These are phyloP conservation scores for Metarhizium brunneum DNA, from an alignment of 2,329 filamentous ascomycete species.

Conservation along the genomic window DNA sequence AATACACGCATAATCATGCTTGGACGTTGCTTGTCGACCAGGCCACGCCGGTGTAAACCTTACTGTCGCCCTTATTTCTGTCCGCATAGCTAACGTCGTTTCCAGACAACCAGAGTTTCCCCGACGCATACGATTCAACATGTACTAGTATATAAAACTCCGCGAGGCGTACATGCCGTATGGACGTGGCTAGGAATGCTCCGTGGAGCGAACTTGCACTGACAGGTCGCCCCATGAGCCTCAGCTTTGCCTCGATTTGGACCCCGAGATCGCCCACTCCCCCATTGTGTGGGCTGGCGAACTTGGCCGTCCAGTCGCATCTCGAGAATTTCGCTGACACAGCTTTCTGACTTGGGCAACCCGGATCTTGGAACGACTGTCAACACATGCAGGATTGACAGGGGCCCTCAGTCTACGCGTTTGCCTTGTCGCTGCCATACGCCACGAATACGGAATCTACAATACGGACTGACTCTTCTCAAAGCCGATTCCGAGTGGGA, in stretches of 20 bases:
- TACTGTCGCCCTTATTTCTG: not conserved
- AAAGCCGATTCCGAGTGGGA: not conserved
- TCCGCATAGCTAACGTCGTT: not conserved
- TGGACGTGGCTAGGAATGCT: no score
- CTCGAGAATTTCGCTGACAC: conserved; percentile 14
- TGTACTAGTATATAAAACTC: not conserved
- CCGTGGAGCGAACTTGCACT: not conserved
- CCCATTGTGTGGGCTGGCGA: conserved; percentile 16
- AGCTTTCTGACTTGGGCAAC: conserved; percentile 8
- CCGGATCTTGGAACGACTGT: conserved; percentile 9
- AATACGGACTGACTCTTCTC: not conserved
- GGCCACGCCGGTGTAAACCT: not conserved
- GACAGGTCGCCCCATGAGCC: conserved; percentile 3
- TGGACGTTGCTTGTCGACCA: not conserved
- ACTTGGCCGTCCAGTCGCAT: conserved; percentile 23
- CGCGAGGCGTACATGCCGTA: no score
- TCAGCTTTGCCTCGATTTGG: conserved; percentile 14
- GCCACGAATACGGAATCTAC: not conserved
- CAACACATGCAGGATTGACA: conserved; percentile 10
- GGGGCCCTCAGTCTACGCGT: conserved; percentile 1
- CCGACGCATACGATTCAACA: not conserved
- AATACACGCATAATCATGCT: not conserved
- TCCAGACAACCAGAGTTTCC: not conserved
- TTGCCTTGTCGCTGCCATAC: not conserved
- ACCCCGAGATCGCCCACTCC: conserved; percentile 16